phyloP scores from a whole-genome alignment of 2,329 filamentous ascomycete genomes.

The Amylocarpus encephaloides region DNA sequence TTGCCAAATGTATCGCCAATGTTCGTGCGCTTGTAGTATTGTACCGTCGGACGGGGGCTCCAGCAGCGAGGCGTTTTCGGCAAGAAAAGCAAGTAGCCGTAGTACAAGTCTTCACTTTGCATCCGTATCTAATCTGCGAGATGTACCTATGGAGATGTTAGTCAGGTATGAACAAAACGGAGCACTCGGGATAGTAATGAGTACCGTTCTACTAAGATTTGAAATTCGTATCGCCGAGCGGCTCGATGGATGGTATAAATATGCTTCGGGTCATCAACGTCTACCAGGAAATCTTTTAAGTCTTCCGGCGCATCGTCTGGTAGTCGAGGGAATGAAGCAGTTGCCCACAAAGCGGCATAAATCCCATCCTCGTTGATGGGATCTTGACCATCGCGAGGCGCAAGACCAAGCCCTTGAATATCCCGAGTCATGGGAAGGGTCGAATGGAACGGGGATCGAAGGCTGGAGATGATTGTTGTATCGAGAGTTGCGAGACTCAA shows the following conservation, averaged over 20 bases:
- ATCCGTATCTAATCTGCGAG: slow-evolving; percentile 75
- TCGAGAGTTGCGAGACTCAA: background rate
- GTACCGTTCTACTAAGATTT: slow-evolving; percentile 61
- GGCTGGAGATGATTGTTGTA: background rate
- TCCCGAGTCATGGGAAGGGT: slow-evolving; percentile 4
- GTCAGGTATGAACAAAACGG: background rate
- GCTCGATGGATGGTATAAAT: slow-evolving; percentile 57
- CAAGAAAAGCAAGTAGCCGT: slow-evolving; percentile 78
- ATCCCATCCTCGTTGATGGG: slow-evolving; percentile 30
- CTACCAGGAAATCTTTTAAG: slow-evolving; percentile 47
- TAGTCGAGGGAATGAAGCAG: slow-evolving; percentile 52
- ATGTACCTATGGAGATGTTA: slow-evolving; percentile 55
- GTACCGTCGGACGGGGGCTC: slow-evolving; percentile 68
- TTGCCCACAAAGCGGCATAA: slow-evolving; percentile 54
- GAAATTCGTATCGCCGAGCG: slow-evolving; percentile 56
- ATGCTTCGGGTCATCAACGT: slow-evolving; percentile 54
- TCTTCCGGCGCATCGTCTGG: slow-evolving; percentile 55
- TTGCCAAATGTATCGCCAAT: slow-evolving; percentile 72
- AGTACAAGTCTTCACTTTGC: slow-evolving; percentile 59
- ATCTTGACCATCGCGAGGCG: slow-evolving; percentile 12
- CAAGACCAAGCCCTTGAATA: slow-evolving; percentile 1
- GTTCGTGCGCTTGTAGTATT: slow-evolving; percentile 77
- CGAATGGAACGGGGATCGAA: background rate
- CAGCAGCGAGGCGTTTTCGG: slow-evolving; percentile 59
- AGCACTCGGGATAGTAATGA: slow-evolving; percentile 23